Evolutionary conservation across 805 yeast species (phyloP), one percentile per base, ranked within the genome.

Genomic region (Nakazawaea holstii): DNA sequence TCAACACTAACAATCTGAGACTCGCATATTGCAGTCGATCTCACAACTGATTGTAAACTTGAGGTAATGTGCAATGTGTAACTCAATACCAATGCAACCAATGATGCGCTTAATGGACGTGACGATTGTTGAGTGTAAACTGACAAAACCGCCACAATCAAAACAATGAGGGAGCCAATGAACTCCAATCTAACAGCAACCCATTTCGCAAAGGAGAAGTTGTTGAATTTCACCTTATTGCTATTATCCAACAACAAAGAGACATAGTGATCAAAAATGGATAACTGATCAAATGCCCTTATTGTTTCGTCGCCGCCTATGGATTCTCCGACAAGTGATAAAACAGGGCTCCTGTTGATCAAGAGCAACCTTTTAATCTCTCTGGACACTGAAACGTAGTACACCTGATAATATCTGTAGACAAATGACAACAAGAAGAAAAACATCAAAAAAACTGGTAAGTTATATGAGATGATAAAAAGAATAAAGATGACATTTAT

Each of bases 241-340:
- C 73, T 72, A 52, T 67, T 67, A 59, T 80, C 80, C 49, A 81
- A 64, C 51, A 74, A 72, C 15, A 71, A 66, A 31, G 65, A 61
- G 59, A 83, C 84, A 49, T 78, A 71, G 57, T 63, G 75, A 24
- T 69, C 67, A 64, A 89, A 90, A 49, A 95, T 70, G 5, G 69
- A 72, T 27, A 64, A 64, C 53, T 88, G 95, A n/a, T 73, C 69
- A 58, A 76, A 91, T 0, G 96, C 96, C 41, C 84, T 72, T 48
- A 90, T 81, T 1, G 95, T 90, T 41, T 80, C 79, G 20, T 84
- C 77, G 10, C 97, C 97, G 30, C 74, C 75, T 42, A 90, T 66
- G 2, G 90, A 81, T 59, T 90, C 97, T 59, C 87, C 91, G 52
- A 90, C 73, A 54, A 85, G 89, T 0, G 95, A 85, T 68, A 77